Conservation (phyloP, 805 yeast species). For the Wickerhamia fluorescens region DNA sequence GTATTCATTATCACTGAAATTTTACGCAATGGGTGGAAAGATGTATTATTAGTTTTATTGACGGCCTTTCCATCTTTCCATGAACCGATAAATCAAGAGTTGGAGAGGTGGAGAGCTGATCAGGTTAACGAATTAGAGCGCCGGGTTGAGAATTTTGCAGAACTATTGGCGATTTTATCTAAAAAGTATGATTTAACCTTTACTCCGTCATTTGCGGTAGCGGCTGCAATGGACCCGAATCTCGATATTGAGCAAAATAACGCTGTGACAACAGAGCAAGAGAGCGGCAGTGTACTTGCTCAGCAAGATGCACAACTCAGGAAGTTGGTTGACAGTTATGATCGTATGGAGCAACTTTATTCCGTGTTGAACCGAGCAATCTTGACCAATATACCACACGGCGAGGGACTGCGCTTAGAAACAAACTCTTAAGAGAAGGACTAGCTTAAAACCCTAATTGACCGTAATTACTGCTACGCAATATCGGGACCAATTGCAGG, state of each 20-base stretch:
- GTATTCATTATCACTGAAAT: conserved; percentile 6
- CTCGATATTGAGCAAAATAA: not conserved
- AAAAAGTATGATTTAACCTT: conserved; percentile 5
- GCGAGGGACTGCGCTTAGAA: conserved; percentile 1
- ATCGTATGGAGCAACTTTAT: conserved; percentile 4
- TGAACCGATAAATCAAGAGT: conserved; percentile 6
- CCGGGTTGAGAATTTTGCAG: conserved; percentile 4
- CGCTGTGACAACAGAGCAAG: not conserved
- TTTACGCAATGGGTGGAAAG: conserved; percentile 13
- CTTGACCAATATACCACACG: conserved; percentile 3
- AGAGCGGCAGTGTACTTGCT: not conserved
- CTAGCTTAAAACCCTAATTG: no score
- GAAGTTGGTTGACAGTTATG: conserved; percentile 5
- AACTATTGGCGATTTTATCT: conserved; percentile 6
- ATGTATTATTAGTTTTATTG: conserved; percentile 10
- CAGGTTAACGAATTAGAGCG: conserved; percentile 12
- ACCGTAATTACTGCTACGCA: no score
- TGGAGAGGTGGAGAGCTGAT: conserved; percentile 11
- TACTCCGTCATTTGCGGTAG: conserved; percentile 4
- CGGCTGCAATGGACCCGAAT: conserved; percentile 1
- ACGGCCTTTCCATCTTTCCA: conserved; percentile 12
- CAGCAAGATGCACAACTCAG: conserved; percentile 5
- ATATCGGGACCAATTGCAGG: no score
- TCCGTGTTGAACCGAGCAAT: conserved; percentile 6
- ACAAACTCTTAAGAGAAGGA: not conserved